Percentiles rank a stretch among this genome's conserved stretches.
Evolutionary conservation across 2,329 filamentous ascomycete genomes (phyloP).

Genomic region (Fusarium lyarnte): DNA sequence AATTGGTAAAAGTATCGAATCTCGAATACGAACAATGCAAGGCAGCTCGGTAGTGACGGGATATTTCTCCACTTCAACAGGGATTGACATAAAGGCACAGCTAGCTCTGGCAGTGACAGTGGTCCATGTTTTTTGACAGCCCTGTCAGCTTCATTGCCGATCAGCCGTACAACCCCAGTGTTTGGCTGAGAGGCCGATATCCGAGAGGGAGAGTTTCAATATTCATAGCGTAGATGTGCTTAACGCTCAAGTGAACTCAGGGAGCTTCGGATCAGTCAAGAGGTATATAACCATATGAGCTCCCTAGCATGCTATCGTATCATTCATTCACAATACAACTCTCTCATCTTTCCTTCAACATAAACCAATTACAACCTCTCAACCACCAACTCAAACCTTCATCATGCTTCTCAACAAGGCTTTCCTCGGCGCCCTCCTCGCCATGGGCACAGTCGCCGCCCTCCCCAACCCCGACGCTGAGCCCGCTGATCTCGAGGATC

Average conservation of each 20-base stretch:
- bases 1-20: background rate
- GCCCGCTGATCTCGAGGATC: background rate
- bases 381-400: background rate
- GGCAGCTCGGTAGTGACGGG: background rate
- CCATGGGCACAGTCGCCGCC: slow-evolving; percentile 14
- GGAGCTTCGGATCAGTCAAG: too few relatives aligned
- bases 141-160: background rate
- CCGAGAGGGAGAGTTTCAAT: background rate
- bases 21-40: background rate
- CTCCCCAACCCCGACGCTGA: slow-evolving; percentile 14
- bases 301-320: background rate
- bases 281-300: background rate
- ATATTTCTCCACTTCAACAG: background rate
- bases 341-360: background rate
- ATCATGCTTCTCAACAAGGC: slow-evolving; percentile 23
- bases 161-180: background rate
- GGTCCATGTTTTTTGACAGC: background rate
- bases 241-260: fast-evolving
- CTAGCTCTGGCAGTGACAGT: background rate
- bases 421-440: slow-evolving; percentile 8
- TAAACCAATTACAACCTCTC: background rate
- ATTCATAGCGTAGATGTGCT: background rate
- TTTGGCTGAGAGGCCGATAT: background rate
- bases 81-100: background rate
- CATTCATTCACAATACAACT: background rate